phyloP scores from a whole-genome alignment of 306 rosid genomes.

The Rosa lucieae region DNA sequence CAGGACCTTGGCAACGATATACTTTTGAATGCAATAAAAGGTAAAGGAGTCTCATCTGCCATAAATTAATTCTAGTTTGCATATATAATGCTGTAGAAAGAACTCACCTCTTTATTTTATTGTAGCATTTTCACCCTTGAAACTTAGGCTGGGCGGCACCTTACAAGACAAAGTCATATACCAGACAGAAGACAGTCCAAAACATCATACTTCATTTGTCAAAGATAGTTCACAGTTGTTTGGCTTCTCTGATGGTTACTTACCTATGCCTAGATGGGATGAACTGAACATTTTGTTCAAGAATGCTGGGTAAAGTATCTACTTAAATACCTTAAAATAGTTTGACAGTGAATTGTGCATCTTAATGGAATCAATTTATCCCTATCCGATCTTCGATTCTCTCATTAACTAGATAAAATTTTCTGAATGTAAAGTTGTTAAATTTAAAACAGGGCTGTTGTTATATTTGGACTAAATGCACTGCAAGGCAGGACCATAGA shows the following conservation, averaged over 20 bases:
- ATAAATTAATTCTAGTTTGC: background rate
- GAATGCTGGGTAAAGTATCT: conserved; percentile 55
- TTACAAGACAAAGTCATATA: conserved; percentile 66
- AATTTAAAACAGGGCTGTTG: conserved; percentile 49
- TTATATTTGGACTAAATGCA: conserved; percentile 73
- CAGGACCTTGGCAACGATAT: conserved; percentile 60
- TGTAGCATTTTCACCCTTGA: conserved; percentile 80
- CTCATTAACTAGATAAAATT: background rate
- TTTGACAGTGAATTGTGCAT: background rate
- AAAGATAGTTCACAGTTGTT: conserved; percentile 31
- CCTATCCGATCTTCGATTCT: background rate
- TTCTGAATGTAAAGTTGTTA: background rate
- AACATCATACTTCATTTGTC: conserved; percentile 49
- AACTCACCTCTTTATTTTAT: background rate
- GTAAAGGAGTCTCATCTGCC: conserved; percentile 27
- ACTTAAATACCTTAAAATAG: background rate
- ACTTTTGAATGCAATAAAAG: conserved; percentile 62
- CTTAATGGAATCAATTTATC: background rate
- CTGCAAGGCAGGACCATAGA: conserved; percentile 45
- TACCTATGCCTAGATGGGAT: conserved; percentile 75
- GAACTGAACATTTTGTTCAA: conserved; percentile 62
- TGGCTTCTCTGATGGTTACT: conserved; percentile 63
- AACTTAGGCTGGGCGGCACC: conserved; percentile 70
- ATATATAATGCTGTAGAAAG: background rate
- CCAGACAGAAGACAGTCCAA: conserved; percentile 30